A percentile compares a stretch with the other conserved stretches of the same genome.
These are phyloP conservation scores for Neocatenulostroma microsporum DNA, from an alignment of 2,329 filamentous ascomycete genomes.

Conservation along the genomic window DNA sequence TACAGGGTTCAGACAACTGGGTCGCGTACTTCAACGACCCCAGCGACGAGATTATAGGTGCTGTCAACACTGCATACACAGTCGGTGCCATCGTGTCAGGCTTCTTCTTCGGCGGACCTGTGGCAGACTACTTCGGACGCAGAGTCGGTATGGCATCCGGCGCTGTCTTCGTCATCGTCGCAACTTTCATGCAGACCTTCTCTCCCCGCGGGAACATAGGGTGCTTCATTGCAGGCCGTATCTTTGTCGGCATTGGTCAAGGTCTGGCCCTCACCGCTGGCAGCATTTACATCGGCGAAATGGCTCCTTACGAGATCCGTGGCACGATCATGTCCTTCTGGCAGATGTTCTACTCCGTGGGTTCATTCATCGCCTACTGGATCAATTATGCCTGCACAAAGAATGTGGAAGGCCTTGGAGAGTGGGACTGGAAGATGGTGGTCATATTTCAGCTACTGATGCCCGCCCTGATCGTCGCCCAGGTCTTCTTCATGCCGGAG, in stretches of 20 bases:
- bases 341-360: slow-evolving; percentile 61
- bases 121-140: slow-evolving; percentile 39
- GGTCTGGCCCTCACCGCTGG: slow-evolving; percentile 59
- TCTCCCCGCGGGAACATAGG: slow-evolving; percentile 53
- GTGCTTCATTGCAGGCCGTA: slow-evolving; percentile 60
- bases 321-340: slow-evolving; percentile 63
- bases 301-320: slow-evolving; percentile 56
- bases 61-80: slow-evolving; percentile 62
- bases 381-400: slow-evolving; percentile 57
- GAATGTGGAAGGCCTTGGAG: slow-evolving; percentile 49
- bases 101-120: slow-evolving; percentile 60
- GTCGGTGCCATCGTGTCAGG: slow-evolving; percentile 63
- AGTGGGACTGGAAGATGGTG: slow-evolving; percentile 66
- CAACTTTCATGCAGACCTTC: slow-evolving; percentile 63
- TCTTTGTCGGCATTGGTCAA: slow-evolving; percentile 62
- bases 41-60: slow-evolving; percentile 42
- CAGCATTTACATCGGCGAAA: slow-evolving; percentile 63
- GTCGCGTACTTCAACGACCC: slow-evolving; percentile 53
- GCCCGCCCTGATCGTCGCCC: slow-evolving; percentile 52
- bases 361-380: slow-evolving; percentile 58
- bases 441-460: slow-evolving; percentile 67
- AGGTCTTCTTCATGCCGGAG: slow-evolving; percentile 60
- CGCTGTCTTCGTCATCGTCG: slow-evolving; percentile 57
- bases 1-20: slow-evolving; percentile 62
- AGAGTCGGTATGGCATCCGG: slow-evolving; percentile 59